Evolutionary conservation across 1,284 basidiomycete species (phyloP), one percentile per base, ranked within the genome.

Genomic region (Ceratobasidium sp.): DNA sequence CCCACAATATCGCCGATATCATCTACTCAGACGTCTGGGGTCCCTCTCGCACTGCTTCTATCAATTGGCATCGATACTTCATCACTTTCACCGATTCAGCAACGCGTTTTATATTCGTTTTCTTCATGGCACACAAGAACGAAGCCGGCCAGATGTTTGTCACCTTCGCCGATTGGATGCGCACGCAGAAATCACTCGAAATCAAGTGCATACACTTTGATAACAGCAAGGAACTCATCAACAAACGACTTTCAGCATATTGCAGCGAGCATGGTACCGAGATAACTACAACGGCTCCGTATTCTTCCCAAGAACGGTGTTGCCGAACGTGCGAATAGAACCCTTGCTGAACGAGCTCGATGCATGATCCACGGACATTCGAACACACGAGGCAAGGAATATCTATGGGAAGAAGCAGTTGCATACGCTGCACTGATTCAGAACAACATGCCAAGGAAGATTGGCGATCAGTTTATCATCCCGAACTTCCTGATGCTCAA

Each of bases 221-320:
- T 41, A 41, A 41, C 11, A 11, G 36, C 36, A 41, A 41, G 36
- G 36, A 41, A 41, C 11, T 41, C 4, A 11, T 41, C 6, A 41
- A 41, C 36, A 41, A 41, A 5, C 11, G 36, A 41, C 36, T 41
- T 5, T 41, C 36, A 11, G 36, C 36, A 41, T 41, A 41, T 11
- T 41, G 36, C 36, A 11, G 36, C 36, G 36, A 41, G 36, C 36
- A 41, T 41, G 36, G 36, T 5, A 51, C 50, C 24, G 50, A 51
- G 50, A 51, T 51, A 51, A 51, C 50, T 24, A 75, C 48, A 4
- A 77, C 73, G 9, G 45, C 51, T 1, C 48, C 59, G 11, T 56
- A 76, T 31, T 75, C 76, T n/a, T 56, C 75, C 19, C 59, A 76
- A 53, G 27, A 77, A 76, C 27, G 72, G 76, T 7, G 56, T 77